Evolutionary conservation across 2,329 filamentous ascomycete genomes (phyloP).

Genomic region (Colletotrichum gloeosporioides): DNA sequence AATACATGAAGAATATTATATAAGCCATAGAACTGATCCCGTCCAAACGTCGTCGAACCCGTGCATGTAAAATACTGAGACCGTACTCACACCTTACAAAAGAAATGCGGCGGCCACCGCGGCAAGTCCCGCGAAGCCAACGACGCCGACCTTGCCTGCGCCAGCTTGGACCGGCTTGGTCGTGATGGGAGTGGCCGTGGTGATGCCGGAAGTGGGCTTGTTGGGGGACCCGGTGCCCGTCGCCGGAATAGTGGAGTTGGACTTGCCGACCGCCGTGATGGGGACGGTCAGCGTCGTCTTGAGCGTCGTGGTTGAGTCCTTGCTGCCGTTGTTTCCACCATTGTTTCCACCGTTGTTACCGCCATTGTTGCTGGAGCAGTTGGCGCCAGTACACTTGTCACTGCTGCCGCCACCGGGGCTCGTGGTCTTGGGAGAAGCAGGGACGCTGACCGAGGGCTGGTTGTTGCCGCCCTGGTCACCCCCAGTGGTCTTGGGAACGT

Average conservation of each 20-base stretch:
- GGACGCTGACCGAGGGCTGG: not conserved
- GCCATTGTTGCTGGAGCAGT: not conserved
- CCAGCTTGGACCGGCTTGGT: slow-evolving; percentile 19
- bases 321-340: not conserved
- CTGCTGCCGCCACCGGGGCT: not conserved
- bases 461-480: not conserved
- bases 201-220: not conserved
- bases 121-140: slow-evolving; percentile 26
- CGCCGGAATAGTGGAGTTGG: slow-evolving; percentile 9
- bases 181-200: not conserved
- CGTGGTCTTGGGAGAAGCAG: slow-evolving; percentile 1
- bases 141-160: slow-evolving; percentile 12
- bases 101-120: slow-evolving; percentile 10
- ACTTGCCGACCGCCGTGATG: not conserved
- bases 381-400: not conserved
- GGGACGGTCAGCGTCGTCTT: slow-evolving; percentile 10
- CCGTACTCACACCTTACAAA: not conserved
- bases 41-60: not conserved
- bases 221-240: not conserved
- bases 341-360: not conserved
- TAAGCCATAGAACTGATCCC: not conserved
- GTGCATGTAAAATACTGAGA: not conserved
- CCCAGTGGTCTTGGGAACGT: not conserved
- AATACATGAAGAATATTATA: not conserved
- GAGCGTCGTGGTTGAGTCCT: not conserved